These are phyloP conservation scores for Metroxylon sagu DNA, from an alignment of 176 grass and related monocot genomes.

Conservation along the genomic window DNA sequence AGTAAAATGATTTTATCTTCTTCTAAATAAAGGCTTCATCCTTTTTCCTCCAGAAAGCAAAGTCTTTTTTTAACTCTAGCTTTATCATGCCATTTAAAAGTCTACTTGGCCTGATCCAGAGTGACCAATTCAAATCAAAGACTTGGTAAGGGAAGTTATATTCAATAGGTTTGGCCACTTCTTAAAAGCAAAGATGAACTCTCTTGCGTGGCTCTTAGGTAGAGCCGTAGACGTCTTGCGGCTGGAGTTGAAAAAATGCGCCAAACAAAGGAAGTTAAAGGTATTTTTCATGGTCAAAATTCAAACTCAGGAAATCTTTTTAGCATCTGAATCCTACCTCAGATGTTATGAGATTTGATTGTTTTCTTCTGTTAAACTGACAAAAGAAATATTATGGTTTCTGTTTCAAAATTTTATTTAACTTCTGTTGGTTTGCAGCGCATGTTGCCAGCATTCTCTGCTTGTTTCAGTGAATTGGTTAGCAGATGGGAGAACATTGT, in stretches of 20 bases:
- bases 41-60: too few species aligned
- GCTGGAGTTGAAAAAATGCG: slow-evolving; percentile 51
- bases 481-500: slow-evolving; percentile 21
- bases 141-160: slow-evolving; percentile 37
- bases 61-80: too few species aligned
- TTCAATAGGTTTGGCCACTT: slow-evolving; percentile 38
- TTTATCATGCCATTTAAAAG: too few species aligned
- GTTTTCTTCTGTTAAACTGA: too few species aligned
- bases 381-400: too few species aligned
- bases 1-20: too few species aligned
- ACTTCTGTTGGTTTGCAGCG: slow-evolving; percentile 12
- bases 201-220: neutral
- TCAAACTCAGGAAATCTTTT: too few species aligned
- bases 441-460: slow-evolving; percentile 41
- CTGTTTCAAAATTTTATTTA: neutral
- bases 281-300: neutral
- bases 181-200: slow-evolving; percentile 16
- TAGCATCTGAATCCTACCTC: too few species aligned
- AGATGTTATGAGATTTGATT: too few species aligned
- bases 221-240: slow-evolving; percentile 9
- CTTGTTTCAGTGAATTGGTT: slow-evolving; percentile 33
- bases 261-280: slow-evolving; percentile 51
- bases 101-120: slow-evolving; percentile 3
- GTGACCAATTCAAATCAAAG: slow-evolving; percentile 46
- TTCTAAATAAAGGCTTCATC: too few species aligned